Percentiles rank a stretch among this genome's conserved stretches.
phyloP scores from a whole-genome alignment of 2,329 filamentous ascomycete genomes.

The Ceratocystis huliohia region DNA sequence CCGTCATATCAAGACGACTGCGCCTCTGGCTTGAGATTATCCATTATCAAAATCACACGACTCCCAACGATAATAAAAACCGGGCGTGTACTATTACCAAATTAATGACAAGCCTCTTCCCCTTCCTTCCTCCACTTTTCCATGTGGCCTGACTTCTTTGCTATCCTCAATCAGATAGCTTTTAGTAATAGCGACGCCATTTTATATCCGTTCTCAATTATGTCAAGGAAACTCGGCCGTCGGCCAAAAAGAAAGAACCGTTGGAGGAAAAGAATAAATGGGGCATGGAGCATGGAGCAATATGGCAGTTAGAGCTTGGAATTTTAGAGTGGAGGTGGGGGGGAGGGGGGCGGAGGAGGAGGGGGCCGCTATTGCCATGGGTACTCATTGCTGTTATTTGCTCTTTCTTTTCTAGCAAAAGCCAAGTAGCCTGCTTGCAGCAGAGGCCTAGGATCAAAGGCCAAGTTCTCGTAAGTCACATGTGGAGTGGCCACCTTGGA shows the following conservation, averaged over 20 bases:
- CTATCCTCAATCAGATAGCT: not conserved
- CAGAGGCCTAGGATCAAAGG: slow-evolving; percentile 32
- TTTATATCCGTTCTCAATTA: not conserved
- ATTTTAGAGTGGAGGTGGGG: not conserved
- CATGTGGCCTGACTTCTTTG: slow-evolving; percentile 1
- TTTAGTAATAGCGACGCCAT: not conserved
- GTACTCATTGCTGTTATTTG: no score
- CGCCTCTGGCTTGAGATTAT: not conserved
- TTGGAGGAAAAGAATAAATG: not conserved
- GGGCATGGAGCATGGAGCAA: no score
- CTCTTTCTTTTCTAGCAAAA: slow-evolving; percentile 15
- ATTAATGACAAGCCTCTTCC: not conserved
- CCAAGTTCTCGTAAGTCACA: slow-evolving; percentile 31
- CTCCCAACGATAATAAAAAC: not conserved
- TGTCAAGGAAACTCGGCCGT: not conserved
- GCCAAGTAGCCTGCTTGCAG: slow-evolving; percentile 31
- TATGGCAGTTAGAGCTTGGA: no score
- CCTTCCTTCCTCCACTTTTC: not conserved
- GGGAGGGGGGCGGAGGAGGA: not conserved
- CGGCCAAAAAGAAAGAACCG: not conserved
- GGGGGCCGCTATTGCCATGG: no score
- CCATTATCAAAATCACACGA: not conserved
- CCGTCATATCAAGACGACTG: no score
- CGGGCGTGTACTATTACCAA: not conserved
- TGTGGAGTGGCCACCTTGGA: slow-evolving; percentile 24